A percentile compares a stretch with the other conserved stretches of the same genome.
Conservation (phyloP, 495 filamentous ascomycete species). For the Aspergillus biplanus region DNA sequence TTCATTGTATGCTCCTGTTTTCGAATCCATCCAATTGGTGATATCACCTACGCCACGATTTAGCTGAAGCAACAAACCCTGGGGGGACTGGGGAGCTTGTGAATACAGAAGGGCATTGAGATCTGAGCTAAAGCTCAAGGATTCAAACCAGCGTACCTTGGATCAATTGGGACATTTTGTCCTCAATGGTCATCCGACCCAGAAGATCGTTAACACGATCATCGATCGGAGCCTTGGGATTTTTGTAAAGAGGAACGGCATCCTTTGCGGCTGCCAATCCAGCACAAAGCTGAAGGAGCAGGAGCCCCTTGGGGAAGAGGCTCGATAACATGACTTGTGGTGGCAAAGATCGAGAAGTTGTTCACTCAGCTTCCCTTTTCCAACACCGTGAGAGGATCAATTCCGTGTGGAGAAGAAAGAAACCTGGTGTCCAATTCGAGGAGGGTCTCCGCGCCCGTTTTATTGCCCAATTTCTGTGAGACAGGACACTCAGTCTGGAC, state of each 20-base stretch:
- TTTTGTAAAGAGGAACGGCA: conserved; percentile 57
- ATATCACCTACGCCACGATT: conserved; percentile 54
- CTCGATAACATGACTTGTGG: conserved; percentile 30
- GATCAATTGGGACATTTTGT: conserved; percentile 69
- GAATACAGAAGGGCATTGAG: background rate
- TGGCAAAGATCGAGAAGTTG: background rate
- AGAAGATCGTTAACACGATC: conserved; percentile 65
- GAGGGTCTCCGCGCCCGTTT: conserved; percentile 4
- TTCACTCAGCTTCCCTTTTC: background rate
- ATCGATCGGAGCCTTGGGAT: conserved; percentile 61
- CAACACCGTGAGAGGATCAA: background rate
- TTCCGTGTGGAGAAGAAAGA: conserved; percentile 8
- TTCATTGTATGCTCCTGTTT: conserved; percentile 61
- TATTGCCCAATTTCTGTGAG: background rate
- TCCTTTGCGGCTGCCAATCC: conserved; percentile 27
- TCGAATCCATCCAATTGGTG: conserved; percentile 68
- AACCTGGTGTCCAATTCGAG: background rate
- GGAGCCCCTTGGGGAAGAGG: conserved; percentile 31
- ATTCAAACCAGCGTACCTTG: conserved; percentile 45
- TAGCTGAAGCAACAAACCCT: background rate
- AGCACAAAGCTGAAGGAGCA: conserved; percentile 36
- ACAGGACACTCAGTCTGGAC: background rate
- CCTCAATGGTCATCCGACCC: conserved; percentile 69
- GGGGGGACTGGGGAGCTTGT: background rate
- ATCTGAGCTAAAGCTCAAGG: background rate